phyloP scores from a whole-genome alignment of 2,329 filamentous ascomycete species.

The Diaporthe sp. region DNA sequence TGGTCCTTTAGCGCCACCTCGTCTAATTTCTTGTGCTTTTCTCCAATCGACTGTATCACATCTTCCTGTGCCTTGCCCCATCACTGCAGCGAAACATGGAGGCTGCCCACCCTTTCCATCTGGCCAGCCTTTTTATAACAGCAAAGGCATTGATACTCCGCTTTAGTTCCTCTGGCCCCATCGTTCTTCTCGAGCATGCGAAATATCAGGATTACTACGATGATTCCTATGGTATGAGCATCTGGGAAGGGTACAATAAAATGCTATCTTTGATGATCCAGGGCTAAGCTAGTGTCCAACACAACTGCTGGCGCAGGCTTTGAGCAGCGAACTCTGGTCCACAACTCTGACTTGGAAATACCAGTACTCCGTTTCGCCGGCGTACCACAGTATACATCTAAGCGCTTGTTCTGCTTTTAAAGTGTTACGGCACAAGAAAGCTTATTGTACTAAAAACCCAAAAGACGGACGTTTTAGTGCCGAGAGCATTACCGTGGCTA shows the following conservation, averaged over 20 bases:
- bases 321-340: not conserved
- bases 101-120: not conserved
- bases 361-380: not conserved
- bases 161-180: not conserved
- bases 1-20: not conserved
- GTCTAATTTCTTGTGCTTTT: not conserved
- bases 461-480: too few species aligned
- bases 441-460: too few species aligned
- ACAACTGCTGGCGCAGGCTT: not conserved
- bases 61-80: not conserved
- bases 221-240: not conserved
- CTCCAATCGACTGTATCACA: not conserved
- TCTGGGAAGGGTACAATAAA: not conserved
- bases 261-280: not conserved
- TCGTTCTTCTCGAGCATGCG: not conserved
- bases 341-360: not conserved
- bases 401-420: too few species aligned
- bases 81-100: not conserved
- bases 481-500: too few species aligned
- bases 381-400: not conserved
- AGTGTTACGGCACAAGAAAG: too few species aligned
- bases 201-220: not conserved
- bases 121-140: not conserved
- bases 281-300: not conserved
- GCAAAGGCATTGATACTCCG: not conserved